phyloP scores from a whole-genome alignment of 331 rosid species.

The Acacia concinna region DNA sequence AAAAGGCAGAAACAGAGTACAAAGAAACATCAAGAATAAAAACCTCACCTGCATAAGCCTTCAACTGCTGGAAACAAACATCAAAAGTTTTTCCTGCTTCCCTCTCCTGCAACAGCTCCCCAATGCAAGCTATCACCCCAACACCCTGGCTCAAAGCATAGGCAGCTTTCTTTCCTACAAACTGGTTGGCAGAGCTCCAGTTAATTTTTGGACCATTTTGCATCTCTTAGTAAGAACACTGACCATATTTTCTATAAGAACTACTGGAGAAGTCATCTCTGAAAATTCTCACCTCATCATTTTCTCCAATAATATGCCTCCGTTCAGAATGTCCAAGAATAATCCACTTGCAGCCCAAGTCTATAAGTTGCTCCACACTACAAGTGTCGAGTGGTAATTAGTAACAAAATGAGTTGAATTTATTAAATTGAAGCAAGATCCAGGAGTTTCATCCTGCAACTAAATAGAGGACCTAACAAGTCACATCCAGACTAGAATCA shows the following conservation, averaged over 20 bases:
- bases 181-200: constrained; percentile 58
- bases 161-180: constrained; percentile 95
- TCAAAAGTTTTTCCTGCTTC: constrained; percentile 98
- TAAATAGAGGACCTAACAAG: not conserved
- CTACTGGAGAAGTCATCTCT: constrained; percentile 2
- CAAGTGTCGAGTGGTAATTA: constrained; percentile 28
- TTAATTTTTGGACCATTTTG: constrained; percentile 24
- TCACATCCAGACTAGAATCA: constrained; percentile 7
- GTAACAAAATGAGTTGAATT: not conserved
- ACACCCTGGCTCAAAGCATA: constrained; percentile 93
- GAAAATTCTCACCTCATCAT: constrained; percentile 68
- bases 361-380: constrained; percentile 94
- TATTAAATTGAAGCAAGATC: not conserved
- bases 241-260: constrained; percentile 23
- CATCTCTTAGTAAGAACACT: constrained; percentile 24
- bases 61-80: constrained; percentile 76
- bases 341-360: constrained; percentile 90
- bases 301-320: constrained; percentile 93
- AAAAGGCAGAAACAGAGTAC: not conserved
- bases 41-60: constrained; percentile 78
- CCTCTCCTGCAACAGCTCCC: constrained; percentile 86
- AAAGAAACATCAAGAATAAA: constrained; percentile 19
- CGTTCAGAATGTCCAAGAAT: constrained; percentile 99
- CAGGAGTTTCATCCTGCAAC: constrained; percentile 11
- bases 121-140: constrained; percentile 97